Conservation (phyloP, 306 rosid species). For the Canavalia gladiata region DNA sequence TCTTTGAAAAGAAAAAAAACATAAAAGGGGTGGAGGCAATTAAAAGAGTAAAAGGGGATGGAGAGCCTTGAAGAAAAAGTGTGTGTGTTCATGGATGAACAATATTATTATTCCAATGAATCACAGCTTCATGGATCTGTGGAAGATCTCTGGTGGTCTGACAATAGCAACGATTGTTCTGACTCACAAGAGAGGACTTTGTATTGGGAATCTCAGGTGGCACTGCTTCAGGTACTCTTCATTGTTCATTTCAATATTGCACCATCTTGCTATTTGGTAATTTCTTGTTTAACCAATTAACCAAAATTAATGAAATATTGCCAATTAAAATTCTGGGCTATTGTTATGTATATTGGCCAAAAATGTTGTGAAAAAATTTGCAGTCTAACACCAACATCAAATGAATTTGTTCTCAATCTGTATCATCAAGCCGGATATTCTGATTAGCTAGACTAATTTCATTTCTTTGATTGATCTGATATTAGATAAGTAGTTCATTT, state of each 20-base stretch:
- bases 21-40: not conserved
- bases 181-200: conserved; percentile 36
- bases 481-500: not conserved
- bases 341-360: not conserved
- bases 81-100: conserved; percentile 49
- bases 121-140: not conserved
- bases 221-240: conserved; percentile 62
- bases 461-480: not conserved
- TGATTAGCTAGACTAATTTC: not conserved
- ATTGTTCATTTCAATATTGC: not conserved
- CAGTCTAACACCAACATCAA: not conserved
- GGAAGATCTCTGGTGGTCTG: conserved; percentile 45
- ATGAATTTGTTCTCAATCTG: conserved; percentile 21
- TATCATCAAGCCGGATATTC: not conserved
- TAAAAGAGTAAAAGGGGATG: conserved; percentile 46
- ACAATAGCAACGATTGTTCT: conserved; percentile 11
- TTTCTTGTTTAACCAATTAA: not conserved
- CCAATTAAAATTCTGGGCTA: not conserved
- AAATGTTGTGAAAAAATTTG: not conserved
- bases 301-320: not conserved
- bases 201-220: conserved; percentile 73
- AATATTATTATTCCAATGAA: conserved; percentile 37
- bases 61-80: conserved; percentile 68
- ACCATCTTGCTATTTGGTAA: not conserved
- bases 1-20: not conserved